Base-by-base conservation (phyloP, 2,329 filamentous ascomycete genomes). In the Cytospora mali region DNA sequence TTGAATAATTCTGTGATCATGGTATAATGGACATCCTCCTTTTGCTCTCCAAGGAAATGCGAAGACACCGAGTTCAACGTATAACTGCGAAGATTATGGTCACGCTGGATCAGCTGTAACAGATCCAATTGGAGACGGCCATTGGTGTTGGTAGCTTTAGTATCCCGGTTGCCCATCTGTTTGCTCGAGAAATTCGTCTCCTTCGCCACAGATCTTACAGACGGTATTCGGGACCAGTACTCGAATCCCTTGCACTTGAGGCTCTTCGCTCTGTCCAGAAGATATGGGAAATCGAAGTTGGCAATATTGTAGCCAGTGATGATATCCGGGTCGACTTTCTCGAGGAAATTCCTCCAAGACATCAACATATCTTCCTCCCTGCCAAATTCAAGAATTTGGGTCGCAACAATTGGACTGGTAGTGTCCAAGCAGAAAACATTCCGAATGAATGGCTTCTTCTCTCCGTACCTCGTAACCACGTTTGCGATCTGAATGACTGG, bases 1-100 rank as follows among this genome's bases (percentile, higher is more conserved):
- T 99, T 98, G 82, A 93, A 97, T 3, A 99, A 79, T 72, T 98
- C 96, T 0, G 96, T 99, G 71, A 99, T 99, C 93, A 99, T 99
- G 3, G 93, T 97, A 77, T 99, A 89, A 72, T 99, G 95, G 3
- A 99, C 95, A 76, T 99, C 95, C 77, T 99, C 95, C 73, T 99
- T 99, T 74, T 99, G 95, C 74, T 99, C 95, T 53, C 93, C 93
- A 27, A 99, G 76, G 71, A 99, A 99, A 67, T 99, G 91, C 5
- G 95, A 91, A 68, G 88, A 96, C 6, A 99, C 95, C 1, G 95
- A 97, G 75, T 99, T 99, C 29, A 99, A 83, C 0, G 95, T 99
- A 74, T 99, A 99, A 77, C 94, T 98, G 80, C 95, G 86, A 35
- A 99, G 81, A 21, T 99, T 95, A 70, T 99, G 88, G 71, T 99